These are phyloP conservation scores for Diaporthe amygdali DNA, from an alignment of 2,329 filamentous ascomycete genomes.

Conservation along the genomic window DNA sequence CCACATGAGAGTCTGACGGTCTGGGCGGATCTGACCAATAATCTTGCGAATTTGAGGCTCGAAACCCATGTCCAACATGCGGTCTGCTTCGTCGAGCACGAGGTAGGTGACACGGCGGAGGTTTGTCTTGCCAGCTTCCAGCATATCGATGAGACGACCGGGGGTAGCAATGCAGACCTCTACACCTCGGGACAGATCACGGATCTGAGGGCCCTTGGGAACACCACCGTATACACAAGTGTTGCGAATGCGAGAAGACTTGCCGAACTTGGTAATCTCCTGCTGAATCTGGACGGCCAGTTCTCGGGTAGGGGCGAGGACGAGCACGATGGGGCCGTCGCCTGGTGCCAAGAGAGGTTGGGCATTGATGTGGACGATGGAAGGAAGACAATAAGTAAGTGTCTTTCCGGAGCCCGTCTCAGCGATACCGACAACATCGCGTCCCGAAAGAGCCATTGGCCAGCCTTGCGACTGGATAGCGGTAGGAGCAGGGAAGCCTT, in stretches of 20 bases:
- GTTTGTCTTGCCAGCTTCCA: slow-evolving; percentile 97
- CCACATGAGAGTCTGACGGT: slow-evolving; percentile 99
- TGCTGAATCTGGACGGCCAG: slow-evolving; percentile 98
- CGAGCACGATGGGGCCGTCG: slow-evolving; percentile 94
- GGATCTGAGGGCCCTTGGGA: slow-evolving; percentile 95
- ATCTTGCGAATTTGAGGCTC: slow-evolving; percentile 99
- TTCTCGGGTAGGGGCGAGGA: slow-evolving; percentile 96
- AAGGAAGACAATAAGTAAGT: slow-evolving; percentile 94
- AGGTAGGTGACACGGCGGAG: slow-evolving; percentile 97
- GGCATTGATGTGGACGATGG: slow-evolving; percentile 99
- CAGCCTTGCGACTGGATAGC: slow-evolving; percentile 98
- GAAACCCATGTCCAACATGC: slow-evolving; percentile 99
- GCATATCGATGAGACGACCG: slow-evolving; percentile 97
- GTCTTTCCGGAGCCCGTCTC: slow-evolving; percentile 99
- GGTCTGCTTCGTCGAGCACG: slow-evolving; percentile 97
- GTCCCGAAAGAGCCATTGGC: slow-evolving; percentile 98
- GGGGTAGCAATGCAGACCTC: slow-evolving; percentile 99
- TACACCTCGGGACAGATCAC: slow-evolving; percentile 91
- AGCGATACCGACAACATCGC: slow-evolving; percentile 98
- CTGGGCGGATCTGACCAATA: slow-evolving; percentile 94
- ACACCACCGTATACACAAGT: slow-evolving; percentile 99
- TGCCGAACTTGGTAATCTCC: slow-evolving; percentile 98
- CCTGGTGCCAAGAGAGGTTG: slow-evolving; percentile 94
- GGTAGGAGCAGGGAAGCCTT: slow-evolving; percentile 92
- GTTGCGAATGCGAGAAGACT: slow-evolving; percentile 96